Conservation (phyloP, 1,139 yeast genomes). For the Geotrichum candidum region DNA sequence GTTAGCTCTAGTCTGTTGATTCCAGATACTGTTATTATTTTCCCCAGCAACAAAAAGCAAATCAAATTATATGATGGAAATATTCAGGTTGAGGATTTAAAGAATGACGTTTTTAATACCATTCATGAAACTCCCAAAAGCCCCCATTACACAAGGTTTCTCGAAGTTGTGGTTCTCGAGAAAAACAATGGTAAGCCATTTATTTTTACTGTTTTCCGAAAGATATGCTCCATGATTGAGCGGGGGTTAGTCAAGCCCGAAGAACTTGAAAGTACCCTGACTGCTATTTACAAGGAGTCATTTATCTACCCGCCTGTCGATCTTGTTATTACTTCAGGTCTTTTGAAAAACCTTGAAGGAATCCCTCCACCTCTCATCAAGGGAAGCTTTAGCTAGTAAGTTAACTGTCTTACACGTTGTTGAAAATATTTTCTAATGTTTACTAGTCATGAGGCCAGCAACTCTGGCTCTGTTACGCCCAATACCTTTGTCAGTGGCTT, state of each 20-base stretch:
- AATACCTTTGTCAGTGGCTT: slow-evolving; percentile 10
- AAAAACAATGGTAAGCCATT: slow-evolving; percentile 11
- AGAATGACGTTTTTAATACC: background rate
- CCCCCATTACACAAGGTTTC: background rate
- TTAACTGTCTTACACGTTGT: background rate
- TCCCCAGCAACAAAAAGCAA: slow-evolving; percentile 6
- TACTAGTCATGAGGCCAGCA: slow-evolving; percentile 7
- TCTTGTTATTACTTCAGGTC: slow-evolving; percentile 14
- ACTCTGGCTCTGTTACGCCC: slow-evolving; percentile 7
- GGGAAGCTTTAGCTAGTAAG: slow-evolving; percentile 12
- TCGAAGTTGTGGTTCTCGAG: slow-evolving; percentile 14
- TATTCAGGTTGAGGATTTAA: background rate
- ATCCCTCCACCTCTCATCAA: slow-evolving; percentile 16
- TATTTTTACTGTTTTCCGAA: slow-evolving; percentile 4
- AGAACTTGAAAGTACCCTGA: slow-evolving; percentile 13
- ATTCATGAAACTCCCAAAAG: background rate
- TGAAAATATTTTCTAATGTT: background rate
- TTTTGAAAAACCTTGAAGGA: slow-evolving; percentile 9
- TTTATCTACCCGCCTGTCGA: slow-evolving; percentile 8
- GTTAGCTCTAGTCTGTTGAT: slow-evolving; percentile 10
- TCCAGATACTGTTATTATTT: slow-evolving; percentile 11
- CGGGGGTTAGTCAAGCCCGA: slow-evolving; percentile 4
- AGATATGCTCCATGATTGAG: slow-evolving; percentile 11
- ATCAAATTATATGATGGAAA: slow-evolving; percentile 7
- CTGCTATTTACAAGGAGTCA: slow-evolving; percentile 9